Conservation (phyloP, 2,329 filamentous ascomycete genomes). For the Aplosporella prunicola region DNA sequence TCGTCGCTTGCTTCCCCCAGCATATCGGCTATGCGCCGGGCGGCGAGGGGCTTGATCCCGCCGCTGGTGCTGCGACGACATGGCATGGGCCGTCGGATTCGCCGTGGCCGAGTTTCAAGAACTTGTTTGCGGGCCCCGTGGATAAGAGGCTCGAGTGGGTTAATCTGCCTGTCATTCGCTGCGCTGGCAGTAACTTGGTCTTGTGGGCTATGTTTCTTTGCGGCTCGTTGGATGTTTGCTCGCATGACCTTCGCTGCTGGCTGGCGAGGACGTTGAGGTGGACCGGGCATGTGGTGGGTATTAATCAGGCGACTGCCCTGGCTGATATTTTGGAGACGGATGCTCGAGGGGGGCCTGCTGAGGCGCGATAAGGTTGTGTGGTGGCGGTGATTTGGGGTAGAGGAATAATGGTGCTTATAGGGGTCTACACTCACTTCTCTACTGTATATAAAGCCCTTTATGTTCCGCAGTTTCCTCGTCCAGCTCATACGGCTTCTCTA, state of each 20-base stretch:
- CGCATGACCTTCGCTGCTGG: conserved; percentile 17
- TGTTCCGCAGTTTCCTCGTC: no score
- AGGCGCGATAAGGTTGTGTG: no score
- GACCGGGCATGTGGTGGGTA: conserved; percentile 43
- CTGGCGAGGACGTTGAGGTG: conserved; percentile 44
- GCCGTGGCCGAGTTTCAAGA: no score
- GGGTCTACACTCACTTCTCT: no score
- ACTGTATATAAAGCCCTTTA: no score
- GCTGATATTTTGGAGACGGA: conserved; percentile 16
- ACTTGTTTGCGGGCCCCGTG: neutral
- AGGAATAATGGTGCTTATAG: no score
- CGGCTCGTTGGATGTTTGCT: conserved; percentile 21
- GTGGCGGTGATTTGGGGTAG: no score
- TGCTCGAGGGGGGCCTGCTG: no score
- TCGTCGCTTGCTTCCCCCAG: conserved; percentile 26
- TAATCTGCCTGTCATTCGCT: conserved; percentile 22
- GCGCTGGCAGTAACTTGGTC: conserved; percentile 22
- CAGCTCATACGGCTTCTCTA: no score
- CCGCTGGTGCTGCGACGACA: neutral
- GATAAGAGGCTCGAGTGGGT: conserved; percentile 1
- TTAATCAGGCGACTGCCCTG: conserved; percentile 25
- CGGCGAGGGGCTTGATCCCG: conserved; percentile 7
- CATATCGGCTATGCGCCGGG: conserved; percentile 24
- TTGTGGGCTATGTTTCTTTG: conserved; percentile 26
- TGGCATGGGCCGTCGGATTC: no score